These are phyloP conservation scores for Pleomassaria siparia DNA, from an alignment of 2,329 filamentous ascomycete species.

Conservation along the genomic window DNA sequence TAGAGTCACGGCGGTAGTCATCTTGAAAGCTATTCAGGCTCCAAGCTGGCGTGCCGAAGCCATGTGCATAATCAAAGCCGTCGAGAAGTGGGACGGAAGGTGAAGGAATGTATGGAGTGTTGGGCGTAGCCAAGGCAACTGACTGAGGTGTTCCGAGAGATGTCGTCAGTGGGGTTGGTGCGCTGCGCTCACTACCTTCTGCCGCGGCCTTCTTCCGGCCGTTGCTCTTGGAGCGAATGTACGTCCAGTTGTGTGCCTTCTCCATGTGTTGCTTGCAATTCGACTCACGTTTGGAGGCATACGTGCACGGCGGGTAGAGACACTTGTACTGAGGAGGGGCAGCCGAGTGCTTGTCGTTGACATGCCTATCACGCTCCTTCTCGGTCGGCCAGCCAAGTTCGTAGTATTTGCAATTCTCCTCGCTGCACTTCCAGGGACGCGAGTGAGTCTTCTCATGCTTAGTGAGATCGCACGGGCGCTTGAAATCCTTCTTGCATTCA, in stretches of 20 bases:
- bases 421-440: conserved; percentile 90
- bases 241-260: conserved; percentile 89
- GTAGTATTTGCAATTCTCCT: conserved; percentile 83
- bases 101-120: conserved; percentile 44
- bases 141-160: conserved; percentile 41
- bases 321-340: conserved; percentile 82
- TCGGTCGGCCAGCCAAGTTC: conserved; percentile 92
- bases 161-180: conserved; percentile 38
- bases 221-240: conserved; percentile 89
- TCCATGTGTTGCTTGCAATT: conserved; percentile 99
- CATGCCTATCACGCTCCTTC: conserved; percentile 94
- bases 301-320: conserved; percentile 78
- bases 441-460: conserved; percentile 99
- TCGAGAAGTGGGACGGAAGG: conserved; percentile 44
- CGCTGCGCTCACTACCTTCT: conserved; percentile 28
- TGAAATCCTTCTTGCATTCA: conserved; percentile 86
- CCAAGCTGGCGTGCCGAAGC: conserved; percentile 35
- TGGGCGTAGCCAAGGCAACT: conserved; percentile 37
- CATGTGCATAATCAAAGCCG: conserved; percentile 30
- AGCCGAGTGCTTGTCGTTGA: conserved; percentile 91
- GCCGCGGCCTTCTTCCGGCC: conserved; percentile 50
- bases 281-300: conserved; percentile 92
- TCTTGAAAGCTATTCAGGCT: conserved; percentile 32
- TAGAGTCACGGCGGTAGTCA: conserved; percentile 41
- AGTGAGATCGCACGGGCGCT: conserved; percentile 93